Percentiles rank a stretch among this genome's conserved stretches.
These are phyloP conservation scores for Kwoniella heveanensis DNA, from an alignment of 768 basidiomycete species.

Conservation along the genomic window DNA sequence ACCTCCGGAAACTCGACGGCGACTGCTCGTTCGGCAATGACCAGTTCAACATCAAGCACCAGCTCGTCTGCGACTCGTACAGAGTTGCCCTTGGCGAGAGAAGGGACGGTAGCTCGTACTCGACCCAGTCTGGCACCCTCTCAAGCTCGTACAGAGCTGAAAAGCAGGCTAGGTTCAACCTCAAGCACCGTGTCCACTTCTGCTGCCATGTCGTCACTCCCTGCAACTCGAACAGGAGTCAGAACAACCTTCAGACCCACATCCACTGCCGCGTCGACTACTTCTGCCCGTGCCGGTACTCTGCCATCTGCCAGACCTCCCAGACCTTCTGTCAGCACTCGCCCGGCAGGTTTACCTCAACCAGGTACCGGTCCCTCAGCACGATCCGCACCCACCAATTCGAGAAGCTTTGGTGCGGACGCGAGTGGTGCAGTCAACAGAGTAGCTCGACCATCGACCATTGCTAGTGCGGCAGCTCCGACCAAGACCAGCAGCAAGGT, in stretches of 20 bases:
- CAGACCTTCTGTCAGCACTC: slow-evolving; percentile 3
- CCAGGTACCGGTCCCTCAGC: slow-evolving; percentile 9
- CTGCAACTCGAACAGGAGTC: not conserved
- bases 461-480: not conserved
- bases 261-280: slow-evolving; percentile 1
- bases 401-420: slow-evolving; percentile 18
- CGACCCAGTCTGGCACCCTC: slow-evolving; percentile 9
- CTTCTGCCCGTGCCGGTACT: not conserved
- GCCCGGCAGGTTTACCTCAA: slow-evolving; percentile 7
- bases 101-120: not conserved
- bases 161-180: not conserved
- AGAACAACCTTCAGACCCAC: slow-evolving; percentile 8
- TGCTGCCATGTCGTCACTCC: not conserved
- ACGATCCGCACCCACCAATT: slow-evolving; percentile 12
- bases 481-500: not conserved
- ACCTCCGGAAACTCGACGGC: not conserved
- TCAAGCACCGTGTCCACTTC: slow-evolving; percentile 9
- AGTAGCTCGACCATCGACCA: not conserved
- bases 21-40: not conserved
- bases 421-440: slow-evolving; percentile 12
- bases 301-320: not conserved
- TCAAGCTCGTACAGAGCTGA: not conserved
- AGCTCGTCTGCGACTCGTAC: not conserved
- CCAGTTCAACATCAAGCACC: not conserved
- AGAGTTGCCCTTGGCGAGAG: not conserved